Percentiles rank a stretch among this genome's conserved stretches.
phyloP scores from a whole-genome alignment of 163 green algal species.

The Chlamydomonas reinhardtii region DNA sequence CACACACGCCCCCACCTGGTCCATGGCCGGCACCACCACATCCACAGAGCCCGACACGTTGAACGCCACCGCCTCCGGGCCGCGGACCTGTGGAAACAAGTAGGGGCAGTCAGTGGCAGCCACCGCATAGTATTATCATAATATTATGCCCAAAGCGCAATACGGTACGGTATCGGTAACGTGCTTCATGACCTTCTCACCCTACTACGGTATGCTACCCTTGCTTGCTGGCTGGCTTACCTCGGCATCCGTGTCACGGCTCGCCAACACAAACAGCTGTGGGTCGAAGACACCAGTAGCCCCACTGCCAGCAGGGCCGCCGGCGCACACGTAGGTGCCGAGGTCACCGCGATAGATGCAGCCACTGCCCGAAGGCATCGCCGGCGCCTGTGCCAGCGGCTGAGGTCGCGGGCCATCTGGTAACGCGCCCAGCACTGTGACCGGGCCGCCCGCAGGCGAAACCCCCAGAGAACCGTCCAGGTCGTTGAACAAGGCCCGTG shows the following conservation, averaged over 20 bases:
- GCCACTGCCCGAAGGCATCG: background rate
- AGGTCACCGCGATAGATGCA: background rate
- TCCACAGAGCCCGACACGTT: slow-evolving; percentile 28
- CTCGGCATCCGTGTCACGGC: background rate
- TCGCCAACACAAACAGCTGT: slow-evolving; percentile 57
- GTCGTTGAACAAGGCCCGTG: slow-evolving; percentile 34
- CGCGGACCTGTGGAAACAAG: background rate
- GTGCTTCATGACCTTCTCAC: too few relatives aligned
- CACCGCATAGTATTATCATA: background rate
- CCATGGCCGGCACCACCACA: slow-evolving; percentile 46
- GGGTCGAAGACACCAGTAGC: slow-evolving; percentile 20
- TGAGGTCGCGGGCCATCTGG: background rate
- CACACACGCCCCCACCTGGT: slow-evolving; percentile 23
- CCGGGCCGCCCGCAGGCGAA: background rate
- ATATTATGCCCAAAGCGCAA: background rate
- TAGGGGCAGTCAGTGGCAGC: too few relatives aligned
- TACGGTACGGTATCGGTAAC: background rate
- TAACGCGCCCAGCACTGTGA: background rate
- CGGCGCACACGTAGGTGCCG: background rate
- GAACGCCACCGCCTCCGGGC: background rate
- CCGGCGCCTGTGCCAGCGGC: slow-evolving; percentile 48
- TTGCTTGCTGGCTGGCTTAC: too few relatives aligned
- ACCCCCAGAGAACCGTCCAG: slow-evolving; percentile 41
- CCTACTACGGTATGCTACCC: too few relatives aligned
- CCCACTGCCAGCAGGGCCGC: background rate